Conservation (phyloP, 2,329 filamentous ascomycete genomes). For the Ophiostoma himal-ulmi region DNA sequence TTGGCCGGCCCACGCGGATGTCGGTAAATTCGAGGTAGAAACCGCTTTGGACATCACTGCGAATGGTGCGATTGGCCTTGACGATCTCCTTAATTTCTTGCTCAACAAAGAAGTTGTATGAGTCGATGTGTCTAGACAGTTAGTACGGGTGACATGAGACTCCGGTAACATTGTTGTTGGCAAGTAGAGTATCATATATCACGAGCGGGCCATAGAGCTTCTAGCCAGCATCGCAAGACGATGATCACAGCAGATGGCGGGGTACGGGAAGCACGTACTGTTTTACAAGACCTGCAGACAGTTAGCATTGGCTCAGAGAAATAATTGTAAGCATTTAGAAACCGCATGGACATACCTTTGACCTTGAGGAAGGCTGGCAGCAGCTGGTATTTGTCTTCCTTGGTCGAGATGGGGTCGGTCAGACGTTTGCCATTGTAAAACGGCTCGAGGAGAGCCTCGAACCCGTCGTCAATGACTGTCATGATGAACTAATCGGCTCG, state of each 20-base stretch:
- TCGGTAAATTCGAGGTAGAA: constrained; percentile 93
- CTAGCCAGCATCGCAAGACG: background rate
- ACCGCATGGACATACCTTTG: constrained; percentile 54
- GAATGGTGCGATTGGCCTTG: constrained; percentile 78
- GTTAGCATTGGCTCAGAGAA: constrained; percentile 13
- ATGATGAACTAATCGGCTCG: constrained; percentile 33
- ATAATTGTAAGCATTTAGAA: constrained; percentile 20
- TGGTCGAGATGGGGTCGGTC: constrained; percentile 58
- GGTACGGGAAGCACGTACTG: constrained; percentile 49
- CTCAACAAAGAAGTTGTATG: constrained; percentile 97
- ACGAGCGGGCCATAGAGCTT: background rate
- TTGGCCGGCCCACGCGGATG: constrained; percentile 78
- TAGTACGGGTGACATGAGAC: background rate
- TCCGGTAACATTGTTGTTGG: background rate
- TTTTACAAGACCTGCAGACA: constrained; percentile 65
- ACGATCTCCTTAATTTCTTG: constrained; percentile 97
- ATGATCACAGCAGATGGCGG: background rate
- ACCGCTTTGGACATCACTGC: constrained; percentile 85
- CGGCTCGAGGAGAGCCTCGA: constrained; percentile 60
- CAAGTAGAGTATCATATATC: background rate
- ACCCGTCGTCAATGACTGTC: constrained; percentile 55
- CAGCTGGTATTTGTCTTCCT: constrained; percentile 91
- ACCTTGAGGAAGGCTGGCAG: constrained; percentile 96
- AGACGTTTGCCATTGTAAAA: constrained; percentile 64
- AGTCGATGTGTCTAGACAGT: constrained; percentile 72